A percentile compares a stretch with the other conserved stretches of the same genome.
Conservation (phyloP, 176 grass and related monocot species). For the Saccharum officinarum region DNA sequence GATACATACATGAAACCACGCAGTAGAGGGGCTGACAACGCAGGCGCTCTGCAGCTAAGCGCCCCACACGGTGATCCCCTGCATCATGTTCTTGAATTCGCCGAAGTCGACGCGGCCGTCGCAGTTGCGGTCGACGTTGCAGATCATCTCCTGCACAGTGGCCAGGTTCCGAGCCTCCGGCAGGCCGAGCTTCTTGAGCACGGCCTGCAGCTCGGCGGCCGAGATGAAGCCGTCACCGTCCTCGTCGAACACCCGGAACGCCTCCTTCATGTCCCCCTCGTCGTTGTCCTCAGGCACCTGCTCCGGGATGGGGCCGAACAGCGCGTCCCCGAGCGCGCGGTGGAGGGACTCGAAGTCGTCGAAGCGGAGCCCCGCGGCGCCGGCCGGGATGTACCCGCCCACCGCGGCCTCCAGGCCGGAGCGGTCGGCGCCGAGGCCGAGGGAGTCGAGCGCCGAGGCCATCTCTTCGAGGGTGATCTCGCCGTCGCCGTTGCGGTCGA, state of each 20-base stretch:
- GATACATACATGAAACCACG: conserved; percentile 42
- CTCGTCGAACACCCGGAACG: conserved; percentile 94
- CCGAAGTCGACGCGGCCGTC: conserved; percentile 91
- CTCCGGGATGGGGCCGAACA: conserved; percentile 50
- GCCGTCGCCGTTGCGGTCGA: conserved; percentile 91
- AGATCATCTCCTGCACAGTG: conserved; percentile 88
- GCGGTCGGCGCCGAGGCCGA: conserved; percentile 77
- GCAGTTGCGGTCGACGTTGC: conserved; percentile 69
- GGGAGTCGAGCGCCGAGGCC: conserved; percentile 67
- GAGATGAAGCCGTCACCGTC: conserved; percentile 95
- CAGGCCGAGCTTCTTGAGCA: conserved; percentile 88
- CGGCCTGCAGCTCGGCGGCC: conserved; percentile 78
- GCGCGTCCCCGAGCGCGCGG: conserved; percentile 72
- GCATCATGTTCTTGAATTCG: conserved; percentile 97
- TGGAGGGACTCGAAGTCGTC: conserved; percentile 83
- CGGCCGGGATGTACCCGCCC: conserved; percentile 63
- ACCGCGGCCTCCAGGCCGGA: conserved; percentile 56
- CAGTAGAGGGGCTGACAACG: not conserved
- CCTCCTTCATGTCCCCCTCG: conserved; percentile 92
- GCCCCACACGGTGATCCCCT: conserved; percentile 72
- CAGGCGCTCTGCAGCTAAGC: conserved; percentile 35
- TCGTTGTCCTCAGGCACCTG: conserved; percentile 22
- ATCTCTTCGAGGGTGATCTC: conserved; percentile 94
- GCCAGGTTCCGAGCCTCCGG: conserved; percentile 68
- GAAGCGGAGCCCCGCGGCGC: conserved; percentile 65